Conservation (phyloP, 2,329 filamentous ascomycete genomes). For the Scedosporium minutisporum region DNA sequence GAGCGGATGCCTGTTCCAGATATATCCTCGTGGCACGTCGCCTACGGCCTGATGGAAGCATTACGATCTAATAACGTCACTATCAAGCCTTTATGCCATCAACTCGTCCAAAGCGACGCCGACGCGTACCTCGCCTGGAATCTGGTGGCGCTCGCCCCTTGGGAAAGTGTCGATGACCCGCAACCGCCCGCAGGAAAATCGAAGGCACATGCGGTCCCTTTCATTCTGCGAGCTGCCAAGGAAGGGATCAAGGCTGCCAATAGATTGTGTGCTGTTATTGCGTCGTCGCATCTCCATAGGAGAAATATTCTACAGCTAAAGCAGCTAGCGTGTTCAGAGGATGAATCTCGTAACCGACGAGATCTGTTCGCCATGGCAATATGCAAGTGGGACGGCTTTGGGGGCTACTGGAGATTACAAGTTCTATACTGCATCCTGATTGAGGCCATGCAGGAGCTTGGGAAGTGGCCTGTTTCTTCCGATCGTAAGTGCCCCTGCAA, state of each 20-base stretch:
- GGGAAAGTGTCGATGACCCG: conserved; percentile 42
- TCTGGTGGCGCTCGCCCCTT: conserved; percentile 65
- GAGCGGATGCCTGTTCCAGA: conserved; percentile 44
- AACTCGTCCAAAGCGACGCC: conserved; percentile 53
- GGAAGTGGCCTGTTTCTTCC: conserved; percentile 30
- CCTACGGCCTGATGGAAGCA: conserved; percentile 53
- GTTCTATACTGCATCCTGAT: conserved; percentile 58
- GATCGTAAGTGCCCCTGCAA: not conserved
- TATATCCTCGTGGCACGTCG: conserved; percentile 48
- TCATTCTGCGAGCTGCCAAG: conserved; percentile 54
- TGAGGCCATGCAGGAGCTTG: conserved; percentile 41
- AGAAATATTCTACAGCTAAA: conserved; percentile 55
- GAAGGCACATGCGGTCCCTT: conserved; percentile 29
- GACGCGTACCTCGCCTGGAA: conserved; percentile 69
- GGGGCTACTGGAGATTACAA: conserved; percentile 60
- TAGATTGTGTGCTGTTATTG: conserved; percentile 60
- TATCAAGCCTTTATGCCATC: conserved; percentile 37
- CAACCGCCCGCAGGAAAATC: conserved; percentile 35
- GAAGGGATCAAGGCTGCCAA: conserved; percentile 76
- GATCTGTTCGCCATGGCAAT: conserved; percentile 67
- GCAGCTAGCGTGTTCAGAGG: conserved; percentile 36
- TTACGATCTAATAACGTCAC: conserved; percentile 31
- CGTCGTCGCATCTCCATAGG: conserved; percentile 53
- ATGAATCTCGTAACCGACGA: conserved; percentile 36
- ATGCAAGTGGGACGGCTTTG: conserved; percentile 55